These are phyloP conservation scores for Diversispora epigaea DNA, from an alignment of 192 early-diverging fungal species.

Conservation along the genomic window DNA sequence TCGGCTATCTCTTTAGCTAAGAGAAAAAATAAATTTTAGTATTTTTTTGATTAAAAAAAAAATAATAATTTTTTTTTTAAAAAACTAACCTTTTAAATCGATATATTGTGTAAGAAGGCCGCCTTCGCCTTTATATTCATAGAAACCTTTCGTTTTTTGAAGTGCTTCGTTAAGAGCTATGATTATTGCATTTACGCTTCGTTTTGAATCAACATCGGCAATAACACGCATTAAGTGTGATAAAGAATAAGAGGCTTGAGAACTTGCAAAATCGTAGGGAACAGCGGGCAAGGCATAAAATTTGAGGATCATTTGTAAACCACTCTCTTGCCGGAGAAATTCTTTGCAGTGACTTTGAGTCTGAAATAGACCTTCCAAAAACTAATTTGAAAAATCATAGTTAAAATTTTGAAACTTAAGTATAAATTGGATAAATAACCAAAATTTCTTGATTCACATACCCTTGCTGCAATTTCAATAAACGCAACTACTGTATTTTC, in stretches of 20 bases:
- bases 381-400: constrained; percentile 41
- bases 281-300: constrained; percentile 66
- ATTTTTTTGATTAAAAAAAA: not conserved
- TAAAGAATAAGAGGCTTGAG: constrained; percentile 63
- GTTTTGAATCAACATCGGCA: constrained; percentile 61
- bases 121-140: constrained; percentile 41
- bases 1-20: not conserved
- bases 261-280: constrained; percentile 72
- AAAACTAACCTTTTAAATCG: constrained; percentile 53
- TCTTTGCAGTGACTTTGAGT: constrained; percentile 72
- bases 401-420: not conserved
- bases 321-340: constrained; percentile 62
- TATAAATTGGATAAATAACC: not conserved
- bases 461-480: constrained; percentile 66
- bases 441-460: constrained; percentile 34
- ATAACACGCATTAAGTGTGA: constrained; percentile 70
- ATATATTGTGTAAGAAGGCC: constrained; percentile 58
- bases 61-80: not conserved
- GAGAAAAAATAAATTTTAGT: not conserved
- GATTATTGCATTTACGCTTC: constrained; percentile 55
- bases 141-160: constrained; percentile 44
- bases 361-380: constrained; percentile 85
- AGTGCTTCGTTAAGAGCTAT: constrained; percentile 53
- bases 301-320: constrained; percentile 60
- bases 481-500: constrained; percentile 55